Evolutionary conservation across 1,139 yeast species (phyloP).

Genomic region (Debaryomyces sp.): DNA sequence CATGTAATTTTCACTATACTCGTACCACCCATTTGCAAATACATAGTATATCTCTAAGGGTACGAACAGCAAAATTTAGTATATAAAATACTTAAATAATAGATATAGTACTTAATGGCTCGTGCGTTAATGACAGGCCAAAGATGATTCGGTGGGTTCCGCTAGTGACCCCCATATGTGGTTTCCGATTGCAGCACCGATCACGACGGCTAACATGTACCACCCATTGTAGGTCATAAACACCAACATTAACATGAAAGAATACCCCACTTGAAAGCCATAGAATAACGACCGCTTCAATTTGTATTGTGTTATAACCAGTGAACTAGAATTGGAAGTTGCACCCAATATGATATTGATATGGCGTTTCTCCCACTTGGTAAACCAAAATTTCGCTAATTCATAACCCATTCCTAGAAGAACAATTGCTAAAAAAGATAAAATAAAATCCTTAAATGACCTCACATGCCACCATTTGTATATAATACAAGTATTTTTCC

Average conservation of each 20-base stretch:
- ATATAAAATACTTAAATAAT: neutral
- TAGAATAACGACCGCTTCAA: slow-evolving; percentile 50
- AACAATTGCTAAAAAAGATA: slow-evolving; percentile 54
- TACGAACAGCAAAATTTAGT: neutral
- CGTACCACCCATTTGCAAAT: neutral
- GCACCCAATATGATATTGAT: slow-evolving; percentile 18
- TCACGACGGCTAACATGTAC: slow-evolving; percentile 72
- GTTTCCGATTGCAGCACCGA: slow-evolving; percentile 71
- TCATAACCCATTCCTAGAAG: slow-evolving; percentile 64
- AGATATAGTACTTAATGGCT: neutral
- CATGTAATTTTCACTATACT: neutral
- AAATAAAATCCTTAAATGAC: slow-evolving; percentile 51
- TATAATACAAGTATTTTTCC: slow-evolving; percentile 69
- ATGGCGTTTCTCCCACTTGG: slow-evolving; percentile 31
- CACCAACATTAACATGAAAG: slow-evolving; percentile 75
- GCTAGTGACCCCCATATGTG: slow-evolving; percentile 54
- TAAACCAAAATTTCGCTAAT: slow-evolving; percentile 43
- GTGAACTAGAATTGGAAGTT: slow-evolving; percentile 16
- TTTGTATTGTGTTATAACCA: slow-evolving; percentile 22
- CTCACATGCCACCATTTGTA: slow-evolving; percentile 80
- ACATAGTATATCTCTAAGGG: neutral
- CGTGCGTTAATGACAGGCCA: slow-evolving; percentile 51
- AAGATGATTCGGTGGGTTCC: slow-evolving; percentile 22
- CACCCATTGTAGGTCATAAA: slow-evolving; percentile 88
- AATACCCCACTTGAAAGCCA: slow-evolving; percentile 75